phyloP scores from a whole-genome alignment of 169 alveolate species.

The Neospora caninum region DNA sequence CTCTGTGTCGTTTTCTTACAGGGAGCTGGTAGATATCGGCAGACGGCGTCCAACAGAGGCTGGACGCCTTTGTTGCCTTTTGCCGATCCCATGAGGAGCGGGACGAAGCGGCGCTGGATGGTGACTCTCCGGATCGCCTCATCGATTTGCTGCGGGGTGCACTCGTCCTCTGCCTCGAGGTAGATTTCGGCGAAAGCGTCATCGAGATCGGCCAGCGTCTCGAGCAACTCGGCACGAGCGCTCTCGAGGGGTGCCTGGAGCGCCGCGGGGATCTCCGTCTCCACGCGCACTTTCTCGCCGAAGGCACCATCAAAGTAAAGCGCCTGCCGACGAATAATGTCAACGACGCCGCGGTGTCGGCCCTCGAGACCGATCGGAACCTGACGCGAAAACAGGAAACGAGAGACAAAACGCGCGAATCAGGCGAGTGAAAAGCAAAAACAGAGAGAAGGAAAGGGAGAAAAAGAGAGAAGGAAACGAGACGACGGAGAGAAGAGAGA shows the following conservation, averaged over 20 bases:
- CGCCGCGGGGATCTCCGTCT: conserved; percentile 83
- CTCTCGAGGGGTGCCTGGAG: conserved; percentile 53
- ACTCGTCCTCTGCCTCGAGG: conserved; percentile 74
- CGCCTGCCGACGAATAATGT: conserved; percentile 84
- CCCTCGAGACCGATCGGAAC: conserved; percentile 90
- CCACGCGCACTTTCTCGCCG: conserved; percentile 81
- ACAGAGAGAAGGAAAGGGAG: background rate
- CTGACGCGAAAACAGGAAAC: background rate
- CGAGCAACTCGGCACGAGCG: conserved; percentile 81
- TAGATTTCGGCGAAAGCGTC: conserved; percentile 92
- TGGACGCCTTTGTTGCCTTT: conserved; percentile 95
- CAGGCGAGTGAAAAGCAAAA: too few species aligned
- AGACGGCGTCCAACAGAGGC: conserved; percentile 92
- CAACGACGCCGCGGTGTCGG: conserved; percentile 87
- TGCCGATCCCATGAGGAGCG: conserved; percentile 96
- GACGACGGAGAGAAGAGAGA: background rate
- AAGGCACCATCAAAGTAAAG: conserved; percentile 87
- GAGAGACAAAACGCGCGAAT: too few species aligned
- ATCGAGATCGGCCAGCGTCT: conserved; percentile 92
- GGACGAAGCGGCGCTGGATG: conserved; percentile 81
- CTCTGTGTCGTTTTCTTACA: background rate
- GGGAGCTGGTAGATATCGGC: conserved; percentile 88
- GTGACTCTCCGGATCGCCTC: conserved; percentile 70
- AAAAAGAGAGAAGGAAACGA: background rate
- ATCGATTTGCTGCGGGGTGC: conserved; percentile 18